Conservation (phyloP, 1,139 yeast species). For the Pichia sp. region DNA sequence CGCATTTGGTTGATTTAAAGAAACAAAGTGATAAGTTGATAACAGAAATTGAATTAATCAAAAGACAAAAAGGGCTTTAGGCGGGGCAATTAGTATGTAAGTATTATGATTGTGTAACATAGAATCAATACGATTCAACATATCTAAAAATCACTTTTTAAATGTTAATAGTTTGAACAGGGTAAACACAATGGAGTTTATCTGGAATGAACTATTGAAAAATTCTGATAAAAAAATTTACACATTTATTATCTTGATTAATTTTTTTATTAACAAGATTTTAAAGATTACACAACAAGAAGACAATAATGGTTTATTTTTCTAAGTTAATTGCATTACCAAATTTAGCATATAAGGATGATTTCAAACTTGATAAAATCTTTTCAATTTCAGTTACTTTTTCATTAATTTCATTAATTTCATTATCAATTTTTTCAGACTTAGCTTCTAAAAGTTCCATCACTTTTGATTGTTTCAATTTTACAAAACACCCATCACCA, state of each 20-base stretch:
- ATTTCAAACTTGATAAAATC: conserved; percentile 53
- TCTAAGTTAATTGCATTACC: conserved; percentile 88
- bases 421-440: conserved; percentile 18
- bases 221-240: no score
- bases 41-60: conserved; percentile 63
- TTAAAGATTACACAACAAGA: conserved; percentile 4
- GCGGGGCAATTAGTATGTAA: no score
- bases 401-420: conserved; percentile 38
- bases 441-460: conserved; percentile 60
- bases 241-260: not conserved
- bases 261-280: not conserved
- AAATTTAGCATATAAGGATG: conserved; percentile 76
- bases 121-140: no score
- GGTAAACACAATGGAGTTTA: no score
- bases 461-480: conserved; percentile 58
- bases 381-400: conserved; percentile 48
- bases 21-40: conserved; percentile 83
- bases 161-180: no score
- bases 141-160: no score
- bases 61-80: conserved; percentile 31
- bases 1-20: conserved; percentile 73
- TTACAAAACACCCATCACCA: conserved; percentile 44
- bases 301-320: conserved; percentile 27
- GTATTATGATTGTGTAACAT: not conserved
- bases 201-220: no score